Evolutionary conservation across 2,329 filamentous ascomycete genomes (phyloP), one percentile per base, ranked within the genome.

Genomic region (Setomelanomma holmii): DNA sequence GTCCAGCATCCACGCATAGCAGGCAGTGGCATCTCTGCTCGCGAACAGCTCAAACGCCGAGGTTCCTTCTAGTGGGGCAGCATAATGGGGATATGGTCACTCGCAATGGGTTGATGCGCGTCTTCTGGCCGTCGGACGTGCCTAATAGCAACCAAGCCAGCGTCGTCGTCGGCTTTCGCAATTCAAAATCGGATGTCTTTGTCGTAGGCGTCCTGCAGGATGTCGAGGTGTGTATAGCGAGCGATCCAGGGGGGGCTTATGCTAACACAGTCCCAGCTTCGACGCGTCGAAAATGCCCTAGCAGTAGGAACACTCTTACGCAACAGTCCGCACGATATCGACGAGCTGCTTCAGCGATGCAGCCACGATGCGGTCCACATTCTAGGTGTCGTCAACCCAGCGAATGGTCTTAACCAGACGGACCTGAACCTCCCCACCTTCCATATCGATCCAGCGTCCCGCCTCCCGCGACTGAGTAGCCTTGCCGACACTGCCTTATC

Each of bases 51-150:
- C 66, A 88, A 92, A 77, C 89, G 95, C 68, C 86, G 95, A 76
- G 95, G 95, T 64, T 99, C 95, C 54, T 98, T 99, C 77, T 98
- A 85, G 83, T 58, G 62, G 63, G 64, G 63, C 70, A 63, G 67
- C 76, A 79, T 67, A 66, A 83, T 85, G 83, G 78, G 80, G 86
- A 81, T 75, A 87, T 87, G 85, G 80, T 85, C 75, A 79, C 80
- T 77, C 79, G 79, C 67, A 84, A 95, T 90, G 93, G 90, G 71
- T 82, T 98, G 81, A 91, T 98, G 88, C 91, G 95, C 81, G 88
- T 99, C 80, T 98, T 99, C 80, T 99, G 95, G 95, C 96, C 95
- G 68, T 89, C 89, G 69, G 93, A 96, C 79, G 86, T 93, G 70
- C 84, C 86, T 47, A n/a, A n/a, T n/a, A 84, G 83, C 78, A 86